Percentiles rank a stretch among this genome's conserved stretches.
phyloP scores from a whole-genome alignment of 169 alveolate species.

The Eimeria falciformis region DNA sequence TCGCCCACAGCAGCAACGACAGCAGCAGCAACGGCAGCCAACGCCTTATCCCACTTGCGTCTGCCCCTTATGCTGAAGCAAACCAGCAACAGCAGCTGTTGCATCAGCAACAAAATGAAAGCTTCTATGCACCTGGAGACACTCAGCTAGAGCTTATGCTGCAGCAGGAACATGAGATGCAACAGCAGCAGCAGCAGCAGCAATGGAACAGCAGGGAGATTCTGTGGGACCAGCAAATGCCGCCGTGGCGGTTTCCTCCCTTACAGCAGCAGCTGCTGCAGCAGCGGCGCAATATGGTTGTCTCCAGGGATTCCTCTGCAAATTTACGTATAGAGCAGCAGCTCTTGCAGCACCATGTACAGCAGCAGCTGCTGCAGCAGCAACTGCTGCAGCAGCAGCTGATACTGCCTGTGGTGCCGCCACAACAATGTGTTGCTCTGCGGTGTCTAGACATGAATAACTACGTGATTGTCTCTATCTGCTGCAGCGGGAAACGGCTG shows the following conservation, averaged over 20 bases:
- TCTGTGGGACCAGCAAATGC: background rate
- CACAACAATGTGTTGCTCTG: background rate
- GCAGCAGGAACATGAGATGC: slow-evolving; percentile 28
- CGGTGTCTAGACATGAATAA: background rate
- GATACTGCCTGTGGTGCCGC: background rate
- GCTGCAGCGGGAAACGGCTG: background rate
- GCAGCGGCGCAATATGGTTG: background rate
- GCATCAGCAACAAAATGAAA: slow-evolving; percentile 2
- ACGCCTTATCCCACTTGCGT: no score
- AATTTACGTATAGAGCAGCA: background rate
- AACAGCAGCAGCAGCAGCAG: slow-evolving; percentile 34
- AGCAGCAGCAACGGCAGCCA: slow-evolving; percentile 29
- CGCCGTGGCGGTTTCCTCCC: background rate
- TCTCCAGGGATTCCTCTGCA: background rate
- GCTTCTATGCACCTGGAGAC: background rate
- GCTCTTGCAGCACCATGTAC: background rate
- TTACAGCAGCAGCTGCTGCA: background rate
- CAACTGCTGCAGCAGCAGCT: background rate
- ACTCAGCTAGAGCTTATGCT: background rate
- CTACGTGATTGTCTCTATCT: background rate
- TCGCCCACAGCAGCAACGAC: slow-evolving; percentile 14
- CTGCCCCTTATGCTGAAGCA: background rate
- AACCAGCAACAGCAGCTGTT: slow-evolving; percentile 26
- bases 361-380: slow-evolving; percentile 31
- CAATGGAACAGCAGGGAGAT: background rate